A percentile compares a stretch with the other conserved stretches of the same genome.
Evolutionary conservation across 306 rosid species (phyloP).

Genomic region (Pterocarpus macrocarpus): DNA sequence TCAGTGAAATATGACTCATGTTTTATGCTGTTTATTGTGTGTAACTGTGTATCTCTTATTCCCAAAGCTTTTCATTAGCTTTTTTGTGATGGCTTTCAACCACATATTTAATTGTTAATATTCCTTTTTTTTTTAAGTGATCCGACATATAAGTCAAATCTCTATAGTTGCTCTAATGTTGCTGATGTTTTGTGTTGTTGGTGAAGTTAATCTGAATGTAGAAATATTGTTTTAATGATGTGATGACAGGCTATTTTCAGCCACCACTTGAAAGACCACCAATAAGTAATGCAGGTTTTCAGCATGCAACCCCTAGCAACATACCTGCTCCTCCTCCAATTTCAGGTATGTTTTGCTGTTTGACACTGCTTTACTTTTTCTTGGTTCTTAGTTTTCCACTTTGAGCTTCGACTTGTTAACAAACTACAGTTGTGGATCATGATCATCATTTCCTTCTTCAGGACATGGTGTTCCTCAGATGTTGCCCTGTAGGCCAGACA

Average conservation of each 20-base stretch:
- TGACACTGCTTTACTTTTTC: background rate
- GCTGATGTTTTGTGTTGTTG: background rate
- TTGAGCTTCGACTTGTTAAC: background rate
- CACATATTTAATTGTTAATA: background rate
- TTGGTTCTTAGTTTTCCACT: background rate
- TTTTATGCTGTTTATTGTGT: background rate
- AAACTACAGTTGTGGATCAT: conserved; percentile 27
- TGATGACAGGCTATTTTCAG: conserved; percentile 74
- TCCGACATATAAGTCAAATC: background rate
- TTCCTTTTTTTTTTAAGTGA: too few species aligned
- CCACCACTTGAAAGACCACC: conserved; percentile 87
- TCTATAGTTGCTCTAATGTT: conserved; percentile 8
- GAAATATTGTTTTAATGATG: conserved; percentile 11
- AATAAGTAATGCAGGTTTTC: conserved; percentile 72
- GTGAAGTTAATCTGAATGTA: conserved; percentile 16
- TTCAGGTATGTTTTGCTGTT: conserved; percentile 62
- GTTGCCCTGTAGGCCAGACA: conserved; percentile 83
- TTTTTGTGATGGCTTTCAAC: background rate
- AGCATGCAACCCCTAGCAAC: conserved; percentile 66
- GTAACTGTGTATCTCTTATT: background rate
- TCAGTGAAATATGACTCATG: background rate
- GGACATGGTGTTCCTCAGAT: conserved; percentile 84
- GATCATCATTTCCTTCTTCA: conserved; percentile 46
- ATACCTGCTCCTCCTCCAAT: conserved; percentile 77
- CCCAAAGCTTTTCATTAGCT: background rate